Base-by-base conservation (phyloP, 768 basidiomycete species). In the Butyriboletus loyo region DNA sequence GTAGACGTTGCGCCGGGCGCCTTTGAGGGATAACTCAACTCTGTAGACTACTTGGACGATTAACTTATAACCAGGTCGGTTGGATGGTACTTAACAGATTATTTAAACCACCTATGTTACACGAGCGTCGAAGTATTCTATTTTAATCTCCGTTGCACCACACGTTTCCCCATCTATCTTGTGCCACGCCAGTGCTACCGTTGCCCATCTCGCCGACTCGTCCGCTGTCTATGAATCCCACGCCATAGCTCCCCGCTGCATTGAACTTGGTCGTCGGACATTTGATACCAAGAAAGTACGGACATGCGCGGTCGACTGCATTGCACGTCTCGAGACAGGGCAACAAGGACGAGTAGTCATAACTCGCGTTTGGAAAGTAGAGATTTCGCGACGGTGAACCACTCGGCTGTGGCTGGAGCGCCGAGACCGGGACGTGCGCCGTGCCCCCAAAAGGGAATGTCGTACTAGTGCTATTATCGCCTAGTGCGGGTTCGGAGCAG, bases 281-380 rank as follows among this genome's bases (percentile, higher is more conserved):
- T 54, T 71, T 69, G 70, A 90, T 87, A 2, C 80, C 77, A 10
- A 95, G 57, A 59, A 89, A 83, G 27, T 75, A 75, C 5, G 92
- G 92, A 65, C 92, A 95, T 11, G 88, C 80, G 25, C 92, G 80
- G 57, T 88, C 86, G 22, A 80, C 83, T 1, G 79, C 76, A 17
- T 81, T 77, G 70, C 92, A 95, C 28, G 79, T 81, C 70, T 92
- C 92, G 10, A 91, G 70, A 64, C 91, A 93, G 3, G 92, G 91
- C 31, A 89, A 72, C 15, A 94, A 71, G 63, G 80, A 76, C n/a
- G 68, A 72, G 69, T 89, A 91, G 2, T 73, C 49, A 19, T 64
- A 67, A 2, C 63, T 59, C 56, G 77, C 68, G 13, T 74, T 48
- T n/a, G 83, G 78, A 38, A 85, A 71, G 49, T 66, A 71, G 3